These are phyloP conservation scores for Wickerhamomyces xylosicus DNA, from an alignment of 805 yeast species.

Conservation along the genomic window DNA sequence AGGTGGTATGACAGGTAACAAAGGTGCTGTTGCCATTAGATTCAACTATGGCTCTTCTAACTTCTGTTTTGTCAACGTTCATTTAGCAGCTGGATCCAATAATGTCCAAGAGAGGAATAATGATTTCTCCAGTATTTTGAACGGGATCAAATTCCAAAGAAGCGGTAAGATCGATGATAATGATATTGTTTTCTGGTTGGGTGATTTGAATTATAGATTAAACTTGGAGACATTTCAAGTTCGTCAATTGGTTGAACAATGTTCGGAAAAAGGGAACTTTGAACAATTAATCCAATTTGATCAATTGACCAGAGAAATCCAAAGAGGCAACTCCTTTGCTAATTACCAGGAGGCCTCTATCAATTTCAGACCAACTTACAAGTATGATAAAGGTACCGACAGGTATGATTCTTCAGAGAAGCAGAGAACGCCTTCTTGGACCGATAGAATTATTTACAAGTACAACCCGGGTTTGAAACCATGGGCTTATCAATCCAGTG, in stretches of 20 bases:
- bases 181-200: slow-evolving; percentile 86
- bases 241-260: slow-evolving; percentile 33
- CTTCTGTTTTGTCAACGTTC: slow-evolving; percentile 81
- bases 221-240: slow-evolving; percentile 65
- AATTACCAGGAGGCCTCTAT: slow-evolving; percentile 71
- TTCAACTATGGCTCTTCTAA: slow-evolving; percentile 73
- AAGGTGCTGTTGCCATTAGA: slow-evolving; percentile 92
- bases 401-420: slow-evolving; percentile 85
- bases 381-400: slow-evolving; percentile 77
- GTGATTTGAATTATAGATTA: slow-evolving; percentile 87
- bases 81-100: slow-evolving; percentile 84
- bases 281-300: slow-evolving; percentile 54
- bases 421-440: slow-evolving; percentile 93
- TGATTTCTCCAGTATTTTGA: slow-evolving; percentile 68
- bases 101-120: slow-evolving; percentile 79
- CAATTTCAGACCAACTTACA: slow-evolving; percentile 82
- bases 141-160: slow-evolving; percentile 70
- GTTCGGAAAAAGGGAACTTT: slow-evolving; percentile 26
- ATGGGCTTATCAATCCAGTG: slow-evolving; percentile 57
- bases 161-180: slow-evolving; percentile 72
- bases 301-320: slow-evolving; percentile 71
- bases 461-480: slow-evolving; percentile 47
- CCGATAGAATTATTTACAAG: slow-evolving; percentile 72
- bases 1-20: slow-evolving; percentile 95
- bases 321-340: slow-evolving; percentile 58